Conservation (phyloP, 805 yeast genomes). For the Kregervanrija delftensis region DNA sequence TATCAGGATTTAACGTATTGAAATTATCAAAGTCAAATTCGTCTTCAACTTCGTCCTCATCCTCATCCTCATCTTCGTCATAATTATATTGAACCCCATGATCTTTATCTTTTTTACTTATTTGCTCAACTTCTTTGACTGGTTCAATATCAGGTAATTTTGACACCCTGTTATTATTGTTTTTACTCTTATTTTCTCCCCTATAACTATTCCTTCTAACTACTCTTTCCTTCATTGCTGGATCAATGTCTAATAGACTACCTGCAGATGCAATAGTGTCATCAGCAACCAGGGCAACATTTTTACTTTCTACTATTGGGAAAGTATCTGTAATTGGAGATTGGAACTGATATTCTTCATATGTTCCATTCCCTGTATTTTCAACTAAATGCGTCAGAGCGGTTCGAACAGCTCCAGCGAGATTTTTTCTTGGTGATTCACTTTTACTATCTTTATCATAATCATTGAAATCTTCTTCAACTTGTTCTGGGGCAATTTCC, state of each 20-base stretch:
- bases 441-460: not conserved
- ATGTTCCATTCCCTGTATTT: no score
- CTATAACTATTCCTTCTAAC: slow-evolving; percentile 7
- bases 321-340: no score
- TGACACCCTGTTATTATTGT: not conserved
- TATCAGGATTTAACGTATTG: slow-evolving; percentile 82
- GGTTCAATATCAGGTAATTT: not conserved
- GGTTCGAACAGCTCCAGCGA: no score
- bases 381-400: no score
- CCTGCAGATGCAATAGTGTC: slow-evolving; percentile 1
- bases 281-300: not conserved
- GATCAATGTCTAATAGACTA: slow-evolving; percentile 10
- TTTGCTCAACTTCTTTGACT: not conserved
- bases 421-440: no score
- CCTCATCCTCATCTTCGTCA: slow-evolving; percentile 8
- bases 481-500: not conserved
- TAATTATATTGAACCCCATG: not conserved
- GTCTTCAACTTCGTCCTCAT: slow-evolving; percentile 13
- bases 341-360: no score
- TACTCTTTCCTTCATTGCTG: slow-evolving; percentile 2
- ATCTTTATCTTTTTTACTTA: not conserved
- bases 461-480: slow-evolving; percentile 6
- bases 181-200: slow-evolving; percentile 3
- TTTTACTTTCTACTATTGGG: no score
- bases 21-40: slow-evolving; percentile 64